Base-by-base conservation (phyloP, 805 yeast genomes). In the Deakozyma indianensis region DNA sequence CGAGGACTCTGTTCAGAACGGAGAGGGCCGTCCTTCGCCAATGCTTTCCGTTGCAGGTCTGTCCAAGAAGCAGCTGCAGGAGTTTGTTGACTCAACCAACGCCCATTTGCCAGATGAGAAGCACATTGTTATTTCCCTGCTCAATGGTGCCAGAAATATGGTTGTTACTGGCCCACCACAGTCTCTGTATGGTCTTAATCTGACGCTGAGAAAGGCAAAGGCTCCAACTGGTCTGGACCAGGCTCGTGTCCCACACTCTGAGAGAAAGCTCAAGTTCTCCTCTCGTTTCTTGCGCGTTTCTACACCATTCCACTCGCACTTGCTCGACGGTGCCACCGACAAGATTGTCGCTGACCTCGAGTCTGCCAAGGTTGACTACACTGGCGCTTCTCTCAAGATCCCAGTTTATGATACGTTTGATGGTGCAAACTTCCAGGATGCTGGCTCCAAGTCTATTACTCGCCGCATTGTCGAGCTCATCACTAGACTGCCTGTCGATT, bases 151-250 rank as follows among this genome's bases (percentile, higher is more conserved):
- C 42, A 78, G 95, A 69, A 85, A 87, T 66, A 74, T 87, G 68
- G 98, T 92, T 47, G 87, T 90, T 42, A 77, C 94, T 21, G 99
- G 99, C 64, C 98, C 97, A 43, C 97, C 99, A 47, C 95, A 88
- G 73, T 87, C 97, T 2, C 71, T 92, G 50, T 92, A 90, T 58
- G 99, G 99, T 72, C 75, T 92, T 58, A 88, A 88, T 67, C 74
- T 92, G 59, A 75, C 90, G 50, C 73, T 92, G 64, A 80, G 98
- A 73, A 84, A 85, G 68, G 86, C 86, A 48, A 92, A 92, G 69
- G 96, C 96, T 43, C 83, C 94, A 41, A 70, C 92, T 42, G 97
- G 96, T 46, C 75, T 85, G 56, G 95, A 90, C 61, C 98, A 92
- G 73, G 80, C 95, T 47, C 80, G 97, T 70, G 76, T 92, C 49